These are phyloP conservation scores for Trypanosoma platydactyli DNA, from an alignment of 208 protist species.

Conservation along the genomic window DNA sequence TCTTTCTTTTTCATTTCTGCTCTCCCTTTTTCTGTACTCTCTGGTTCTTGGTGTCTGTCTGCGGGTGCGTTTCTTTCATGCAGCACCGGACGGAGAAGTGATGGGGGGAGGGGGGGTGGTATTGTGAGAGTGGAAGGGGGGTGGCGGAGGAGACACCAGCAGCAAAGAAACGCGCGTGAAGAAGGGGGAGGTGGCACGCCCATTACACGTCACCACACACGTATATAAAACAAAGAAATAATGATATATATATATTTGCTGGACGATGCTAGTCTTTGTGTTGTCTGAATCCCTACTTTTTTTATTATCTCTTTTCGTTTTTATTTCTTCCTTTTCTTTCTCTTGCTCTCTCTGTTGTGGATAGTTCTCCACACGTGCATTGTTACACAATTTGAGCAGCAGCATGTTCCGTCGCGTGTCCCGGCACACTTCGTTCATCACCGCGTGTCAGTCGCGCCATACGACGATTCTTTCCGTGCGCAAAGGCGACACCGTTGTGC, in stretches of 20 bases:
- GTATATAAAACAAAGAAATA: not conserved
- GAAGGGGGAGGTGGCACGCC: too few species aligned
- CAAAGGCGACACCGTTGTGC: slow-evolving; percentile 91
- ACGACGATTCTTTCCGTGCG: slow-evolving; percentile 95
- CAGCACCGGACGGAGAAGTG: too few species aligned
- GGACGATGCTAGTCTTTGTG: not conserved
- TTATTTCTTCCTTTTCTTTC: not conserved
- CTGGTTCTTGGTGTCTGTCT: too few species aligned
- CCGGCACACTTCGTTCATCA: slow-evolving; percentile 34
- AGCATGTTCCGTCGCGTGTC: slow-evolving; percentile 45
- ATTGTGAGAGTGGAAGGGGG: too few species aligned
- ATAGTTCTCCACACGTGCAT: not conserved
- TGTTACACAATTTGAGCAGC: not conserved
- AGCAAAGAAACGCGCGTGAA: too few species aligned
- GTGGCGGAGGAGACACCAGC: too few species aligned
- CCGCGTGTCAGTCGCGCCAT: slow-evolving; percentile 56
- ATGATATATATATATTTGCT: slow-evolving; percentile 1
- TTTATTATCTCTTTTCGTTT: not conserved
- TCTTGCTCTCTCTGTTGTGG: not conserved
- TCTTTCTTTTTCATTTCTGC: not conserved
- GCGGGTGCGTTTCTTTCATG: too few species aligned
- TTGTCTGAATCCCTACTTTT: slow-evolving; percentile 1
- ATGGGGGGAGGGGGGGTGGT: too few species aligned
- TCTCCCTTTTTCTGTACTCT: not conserved
- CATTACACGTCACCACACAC: too few species aligned